These are phyloP conservation scores for Thermomucor indicae-seudaticae DNA, from an alignment of 371 early-diverging fungal genomes.

Conservation along the genomic window DNA sequence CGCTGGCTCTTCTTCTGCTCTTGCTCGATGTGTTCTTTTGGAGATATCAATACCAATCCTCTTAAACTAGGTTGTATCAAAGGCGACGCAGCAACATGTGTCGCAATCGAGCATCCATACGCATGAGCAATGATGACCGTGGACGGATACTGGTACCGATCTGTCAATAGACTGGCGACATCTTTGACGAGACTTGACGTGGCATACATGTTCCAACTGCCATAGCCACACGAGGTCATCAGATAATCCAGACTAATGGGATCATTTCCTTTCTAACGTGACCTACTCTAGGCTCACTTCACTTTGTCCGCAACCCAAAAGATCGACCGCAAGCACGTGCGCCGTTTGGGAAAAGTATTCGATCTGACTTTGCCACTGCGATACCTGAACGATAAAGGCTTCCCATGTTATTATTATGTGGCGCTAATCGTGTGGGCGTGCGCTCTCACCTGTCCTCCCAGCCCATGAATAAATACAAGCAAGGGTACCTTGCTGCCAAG, in stretches of 20 bases:
- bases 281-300: conserved; percentile 26
- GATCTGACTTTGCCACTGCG: conserved; percentile 66
- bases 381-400: conserved; percentile 30
- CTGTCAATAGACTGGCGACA: conserved; percentile 44
- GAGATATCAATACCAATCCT: conserved; percentile 58
- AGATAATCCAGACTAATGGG: too few relatives aligned
- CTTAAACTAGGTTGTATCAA: conserved; percentile 33
- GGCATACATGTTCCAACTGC: conserved; percentile 53
- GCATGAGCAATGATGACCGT: conserved; percentile 67
- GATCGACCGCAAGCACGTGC: conserved; percentile 65
- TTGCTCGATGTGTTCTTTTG: conserved; percentile 51
- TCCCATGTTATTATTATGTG: too few relatives aligned
- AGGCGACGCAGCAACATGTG: conserved; percentile 43
- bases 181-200: conserved; percentile 55
- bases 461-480: conserved; percentile 68
- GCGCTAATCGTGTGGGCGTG: neutral
- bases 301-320: conserved; percentile 67
- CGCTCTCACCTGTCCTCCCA: conserved; percentile 63
- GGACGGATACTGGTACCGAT: conserved; percentile 54
- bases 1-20: conserved; percentile 34
- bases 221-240: too few relatives aligned
- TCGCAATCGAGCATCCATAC: conserved; percentile 64
- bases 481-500: conserved; percentile 64
- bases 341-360: conserved; percentile 65
- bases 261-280: too few relatives aligned